Percentiles rank a stretch among this genome's conserved stretches.
phyloP scores from a whole-genome alignment of 1,284 basidiomycete species.

The Moesziomyces globuligerus region DNA sequence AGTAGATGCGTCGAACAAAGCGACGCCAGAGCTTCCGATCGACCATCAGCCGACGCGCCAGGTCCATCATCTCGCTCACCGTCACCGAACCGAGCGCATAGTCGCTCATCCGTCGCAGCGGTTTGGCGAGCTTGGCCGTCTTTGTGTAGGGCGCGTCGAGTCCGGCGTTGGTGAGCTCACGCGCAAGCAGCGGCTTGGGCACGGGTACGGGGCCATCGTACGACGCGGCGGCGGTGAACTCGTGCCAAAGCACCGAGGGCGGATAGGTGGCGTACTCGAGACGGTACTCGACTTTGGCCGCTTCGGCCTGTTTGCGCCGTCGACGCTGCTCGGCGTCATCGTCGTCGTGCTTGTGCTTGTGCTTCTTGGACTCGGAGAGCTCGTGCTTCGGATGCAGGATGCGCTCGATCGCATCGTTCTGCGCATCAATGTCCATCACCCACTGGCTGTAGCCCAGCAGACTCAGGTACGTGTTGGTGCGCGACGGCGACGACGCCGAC shows the following conservation, averaged over 20 bases:
- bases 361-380: slow-evolving; percentile 1
- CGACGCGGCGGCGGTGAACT: slow-evolving; percentile 16
- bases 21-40: slow-evolving; percentile 75
- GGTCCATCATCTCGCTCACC: slow-evolving; percentile 78
- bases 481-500: slow-evolving; percentile 76
- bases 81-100: slow-evolving; percentile 78
- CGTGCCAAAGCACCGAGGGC: slow-evolving; percentile 54
- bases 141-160: slow-evolving; percentile 61
- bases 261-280: slow-evolving; percentile 64
- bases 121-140: slow-evolving; percentile 33
- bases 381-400: slow-evolving; percentile 18
- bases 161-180: slow-evolving; percentile 69
- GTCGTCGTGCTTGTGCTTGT: slow-evolving; percentile 11
- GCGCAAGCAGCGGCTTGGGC: slow-evolving; percentile 76
- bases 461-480: slow-evolving; percentile 76
- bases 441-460: slow-evolving; percentile 86
- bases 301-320: slow-evolving; percentile 19
- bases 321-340: slow-evolving; percentile 10
- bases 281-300: slow-evolving; percentile 42
- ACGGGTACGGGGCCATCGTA: slow-evolving; percentile 65
- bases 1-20: slow-evolving; percentile 77
- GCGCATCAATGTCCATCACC: slow-evolving; percentile 75
- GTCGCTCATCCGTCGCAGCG: slow-evolving; percentile 76
- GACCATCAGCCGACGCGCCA: slow-evolving; percentile 75
- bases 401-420: slow-evolving; percentile 70